Evolutionary conservation across 164 flowering plant genomes (phyloP), one percentile per base, ranked within the genome.

Genomic region (Macadamia tetraphylla): DNA sequence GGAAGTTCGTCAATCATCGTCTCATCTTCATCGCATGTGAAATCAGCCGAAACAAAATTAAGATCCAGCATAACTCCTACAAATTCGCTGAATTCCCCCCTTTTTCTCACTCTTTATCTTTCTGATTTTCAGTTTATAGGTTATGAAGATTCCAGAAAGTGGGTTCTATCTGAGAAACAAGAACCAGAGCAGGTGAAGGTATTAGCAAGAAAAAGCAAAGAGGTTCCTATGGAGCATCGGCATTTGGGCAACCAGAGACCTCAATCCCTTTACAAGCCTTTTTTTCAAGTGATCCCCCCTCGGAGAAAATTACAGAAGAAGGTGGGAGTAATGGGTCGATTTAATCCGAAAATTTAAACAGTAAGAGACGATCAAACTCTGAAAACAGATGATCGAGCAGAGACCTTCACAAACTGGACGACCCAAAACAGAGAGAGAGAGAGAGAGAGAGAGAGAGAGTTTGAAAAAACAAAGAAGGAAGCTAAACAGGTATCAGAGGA

Each of bases 31-130:
- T 66, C 63, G 69, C 52, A 76, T 64, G 66, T 53, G 43, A 72
- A 73, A 58, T 81, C 83, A 18, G 65, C 62, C 67, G 78, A 73
- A 31, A 48, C 76, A 48, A 74, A 76, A 64, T 80, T 84, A 44
- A 86, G 87, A 84, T 86, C 87, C 71, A 86, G 73, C 87, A 80
- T 84, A 51, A 18, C 66, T 62, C 23, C 23, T 15, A 2, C 2
- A 6, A 53, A 14, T 53, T 14, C 11, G 23, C 17, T 1, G 14
- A 30, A 1, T 18, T 4, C 29, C 14, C 53, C 9, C 2, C 44
- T 32, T 44, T 6, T 13, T 31, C 6, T 29, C n/a, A 42, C 6
- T 10, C 49, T 42, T n/a, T 58, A 29, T 30, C 61, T 29, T 11
- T 49, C 15, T 53, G 57, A 53, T 53, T 17, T 53, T 53, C n/a